phyloP scores from a whole-genome alignment of 2,329 filamentous ascomycete species.

The Curvularia sp. region DNA sequence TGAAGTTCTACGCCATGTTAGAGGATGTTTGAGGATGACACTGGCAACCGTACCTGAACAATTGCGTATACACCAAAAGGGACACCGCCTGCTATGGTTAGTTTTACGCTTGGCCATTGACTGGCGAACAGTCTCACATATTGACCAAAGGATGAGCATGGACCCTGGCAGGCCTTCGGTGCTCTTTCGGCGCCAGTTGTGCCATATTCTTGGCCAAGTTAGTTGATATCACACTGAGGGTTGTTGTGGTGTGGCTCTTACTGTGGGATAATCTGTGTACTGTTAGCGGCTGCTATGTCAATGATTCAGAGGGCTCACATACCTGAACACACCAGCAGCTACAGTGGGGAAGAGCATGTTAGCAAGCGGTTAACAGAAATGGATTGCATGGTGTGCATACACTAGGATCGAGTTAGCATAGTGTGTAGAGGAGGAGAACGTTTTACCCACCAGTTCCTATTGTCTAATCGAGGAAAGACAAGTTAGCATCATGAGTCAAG shows the following conservation, averaged over 20 bases:
- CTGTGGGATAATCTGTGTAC: slow-evolving; percentile 44
- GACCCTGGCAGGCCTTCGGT: slow-evolving; percentile 66
- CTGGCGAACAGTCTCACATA: slow-evolving; percentile 50
- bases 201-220: slow-evolving; percentile 58
- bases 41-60: slow-evolving; percentile 51
- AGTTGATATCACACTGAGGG: slow-evolving; percentile 11
- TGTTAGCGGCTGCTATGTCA: slow-evolving; percentile 21
- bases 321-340: slow-evolving; percentile 55
- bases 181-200: slow-evolving; percentile 66
- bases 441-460: slow-evolving; percentile 47
- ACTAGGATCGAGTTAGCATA: slow-evolving; percentile 31
- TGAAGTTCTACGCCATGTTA: slow-evolving; percentile 41
- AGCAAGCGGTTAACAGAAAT: slow-evolving; percentile 17
- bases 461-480: slow-evolving; percentile 33
- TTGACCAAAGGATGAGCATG: slow-evolving; percentile 71
- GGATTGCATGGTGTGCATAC: slow-evolving; percentile 21
- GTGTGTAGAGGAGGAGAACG: neutral
- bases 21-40: neutral
- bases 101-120: neutral
- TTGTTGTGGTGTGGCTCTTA: slow-evolving; percentile 30
- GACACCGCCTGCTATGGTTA: slow-evolving; percentile 44
- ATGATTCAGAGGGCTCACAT: slow-evolving; percentile 11
- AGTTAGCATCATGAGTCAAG: slow-evolving; percentile 25
- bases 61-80: slow-evolving; percentile 62
- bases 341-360: slow-evolving; percentile 16